These are phyloP conservation scores for Aspergillus indologenus DNA, from an alignment of 495 filamentous ascomycete genomes.

Conservation along the genomic window DNA sequence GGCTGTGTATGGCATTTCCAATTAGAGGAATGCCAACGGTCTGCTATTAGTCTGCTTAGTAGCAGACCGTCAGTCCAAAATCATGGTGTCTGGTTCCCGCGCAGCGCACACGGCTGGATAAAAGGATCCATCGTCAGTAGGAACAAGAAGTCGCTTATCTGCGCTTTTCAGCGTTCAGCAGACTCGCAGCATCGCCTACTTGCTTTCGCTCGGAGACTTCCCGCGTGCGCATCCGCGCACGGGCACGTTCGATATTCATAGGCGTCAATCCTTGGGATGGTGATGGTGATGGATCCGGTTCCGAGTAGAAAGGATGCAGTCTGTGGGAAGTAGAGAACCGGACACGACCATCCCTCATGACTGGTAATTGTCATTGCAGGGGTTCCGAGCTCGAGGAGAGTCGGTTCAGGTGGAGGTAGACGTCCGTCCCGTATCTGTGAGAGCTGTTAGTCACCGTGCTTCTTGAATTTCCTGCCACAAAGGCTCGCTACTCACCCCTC, in stretches of 20 bases:
- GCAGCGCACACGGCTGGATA: background rate
- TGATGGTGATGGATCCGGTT: slow-evolving; percentile 40
- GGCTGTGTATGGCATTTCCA: too few relatives aligned
- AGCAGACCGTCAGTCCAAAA: background rate
- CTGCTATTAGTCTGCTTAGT: too few relatives aligned
- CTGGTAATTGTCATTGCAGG: slow-evolving; percentile 96
- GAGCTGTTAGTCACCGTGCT: background rate
- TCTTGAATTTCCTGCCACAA: background rate
- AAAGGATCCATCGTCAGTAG: background rate
- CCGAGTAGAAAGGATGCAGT: slow-evolving; percentile 43
- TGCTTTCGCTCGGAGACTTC: slow-evolving; percentile 83
- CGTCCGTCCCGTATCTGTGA: slow-evolving; percentile 92
- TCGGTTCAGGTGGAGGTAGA: slow-evolving; percentile 95
- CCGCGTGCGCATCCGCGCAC: slow-evolving; percentile 50
- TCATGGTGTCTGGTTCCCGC: background rate
- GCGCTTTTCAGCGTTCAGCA: slow-evolving; percentile 37
- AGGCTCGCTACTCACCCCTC: slow-evolving; percentile 70
- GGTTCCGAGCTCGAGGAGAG: slow-evolving; percentile 94
- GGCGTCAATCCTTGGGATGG: slow-evolving; percentile 84
- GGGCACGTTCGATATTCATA: slow-evolving; percentile 57
- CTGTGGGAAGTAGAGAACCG: slow-evolving; percentile 47
- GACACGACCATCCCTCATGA: slow-evolving; percentile 75
- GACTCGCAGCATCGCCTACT: slow-evolving; percentile 76
- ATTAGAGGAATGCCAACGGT: too few relatives aligned
- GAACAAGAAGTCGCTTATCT: slow-evolving; percentile 16